These are phyloP conservation scores for Cercospora zeina DNA, from an alignment of 2,329 filamentous ascomycete genomes.

Conservation along the genomic window DNA sequence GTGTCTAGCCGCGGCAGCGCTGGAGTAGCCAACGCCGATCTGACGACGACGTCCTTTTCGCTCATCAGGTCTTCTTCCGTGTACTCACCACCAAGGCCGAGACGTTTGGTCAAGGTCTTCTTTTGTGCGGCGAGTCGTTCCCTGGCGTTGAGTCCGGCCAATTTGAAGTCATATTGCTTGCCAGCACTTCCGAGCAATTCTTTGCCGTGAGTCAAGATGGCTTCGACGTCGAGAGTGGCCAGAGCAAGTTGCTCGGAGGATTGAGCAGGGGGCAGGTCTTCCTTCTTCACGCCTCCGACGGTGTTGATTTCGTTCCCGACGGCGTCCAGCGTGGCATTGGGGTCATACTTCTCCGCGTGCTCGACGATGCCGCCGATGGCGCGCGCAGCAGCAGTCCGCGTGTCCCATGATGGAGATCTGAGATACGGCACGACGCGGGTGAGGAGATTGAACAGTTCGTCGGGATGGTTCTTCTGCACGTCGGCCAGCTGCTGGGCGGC, in stretches of 20 bases:
- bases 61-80: constrained; percentile 80
- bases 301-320: constrained; percentile 41
- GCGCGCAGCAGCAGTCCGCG: constrained; percentile 86
- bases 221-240: constrained; percentile 71
- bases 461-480: constrained; percentile 95
- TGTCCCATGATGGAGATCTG: constrained; percentile 95
- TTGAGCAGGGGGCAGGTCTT: constrained; percentile 43
- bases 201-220: constrained; percentile 80
- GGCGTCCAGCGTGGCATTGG: constrained; percentile 53
- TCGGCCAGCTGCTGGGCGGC: constrained; percentile 95
- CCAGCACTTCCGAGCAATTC: constrained; percentile 79
- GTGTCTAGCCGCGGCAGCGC: constrained; percentile 54
- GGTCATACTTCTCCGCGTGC: constrained; percentile 83
- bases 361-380: constrained; percentile 92
- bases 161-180: constrained; percentile 77
- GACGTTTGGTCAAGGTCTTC: constrained; percentile 76
- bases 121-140: constrained; percentile 83
- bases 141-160: constrained; percentile 78
- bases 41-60: constrained; percentile 59
- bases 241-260: constrained; percentile 65
- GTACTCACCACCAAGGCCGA: constrained; percentile 81
- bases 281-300: constrained; percentile 57
- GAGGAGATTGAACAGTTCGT: constrained; percentile 94
- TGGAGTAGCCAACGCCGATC: constrained; percentile 42
- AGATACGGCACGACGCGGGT: constrained; percentile 94